These are phyloP conservation scores for Alternaria triticina DNA, from an alignment of 2,329 filamentous ascomycete species.

Conservation along the genomic window DNA sequence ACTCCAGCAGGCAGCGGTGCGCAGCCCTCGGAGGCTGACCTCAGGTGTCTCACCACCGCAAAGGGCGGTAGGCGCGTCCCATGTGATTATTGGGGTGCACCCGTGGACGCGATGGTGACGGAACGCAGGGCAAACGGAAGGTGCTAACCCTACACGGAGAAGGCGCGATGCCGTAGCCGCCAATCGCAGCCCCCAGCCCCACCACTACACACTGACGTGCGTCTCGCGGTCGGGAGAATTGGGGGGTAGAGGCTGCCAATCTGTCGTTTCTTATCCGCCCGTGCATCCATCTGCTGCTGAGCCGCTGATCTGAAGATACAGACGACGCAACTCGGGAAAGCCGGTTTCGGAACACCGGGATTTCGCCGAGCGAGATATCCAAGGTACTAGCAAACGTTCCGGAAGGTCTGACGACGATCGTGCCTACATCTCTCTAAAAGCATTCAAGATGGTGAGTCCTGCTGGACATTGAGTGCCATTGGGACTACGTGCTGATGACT, in stretches of 20 bases:
- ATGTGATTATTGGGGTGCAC: constrained; percentile 10
- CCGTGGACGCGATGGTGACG: constrained; percentile 7
- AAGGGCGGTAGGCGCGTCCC: constrained; percentile 16
- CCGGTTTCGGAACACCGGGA: not conserved
- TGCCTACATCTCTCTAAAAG: not conserved
- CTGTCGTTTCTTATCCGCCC: not conserved
- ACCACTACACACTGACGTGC: constrained; percentile 2
- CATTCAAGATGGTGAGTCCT: constrained; percentile 16
- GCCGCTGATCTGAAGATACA: not conserved
- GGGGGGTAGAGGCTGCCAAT: not conserved
- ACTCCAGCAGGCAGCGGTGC: not conserved
- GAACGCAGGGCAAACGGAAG: constrained; percentile 5
- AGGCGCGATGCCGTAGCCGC: not conserved
- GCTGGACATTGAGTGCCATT: not conserved
- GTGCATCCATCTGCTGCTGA: not conserved
- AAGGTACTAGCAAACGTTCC: not conserved
- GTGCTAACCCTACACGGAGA: not conserved
- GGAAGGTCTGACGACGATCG: not conserved
- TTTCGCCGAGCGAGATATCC: constrained; percentile 3
- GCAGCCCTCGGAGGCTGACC: not conserved
- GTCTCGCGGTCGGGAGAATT: constrained; percentile 1
- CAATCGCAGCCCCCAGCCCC: constrained; percentile 4
- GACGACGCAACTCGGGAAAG: not conserved
- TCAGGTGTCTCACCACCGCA: not conserved
- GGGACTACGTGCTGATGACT: not conserved